phyloP scores from a whole-genome alignment of 2,329 filamentous ascomycete genomes.

The Ceratocystiopsis minuta region DNA sequence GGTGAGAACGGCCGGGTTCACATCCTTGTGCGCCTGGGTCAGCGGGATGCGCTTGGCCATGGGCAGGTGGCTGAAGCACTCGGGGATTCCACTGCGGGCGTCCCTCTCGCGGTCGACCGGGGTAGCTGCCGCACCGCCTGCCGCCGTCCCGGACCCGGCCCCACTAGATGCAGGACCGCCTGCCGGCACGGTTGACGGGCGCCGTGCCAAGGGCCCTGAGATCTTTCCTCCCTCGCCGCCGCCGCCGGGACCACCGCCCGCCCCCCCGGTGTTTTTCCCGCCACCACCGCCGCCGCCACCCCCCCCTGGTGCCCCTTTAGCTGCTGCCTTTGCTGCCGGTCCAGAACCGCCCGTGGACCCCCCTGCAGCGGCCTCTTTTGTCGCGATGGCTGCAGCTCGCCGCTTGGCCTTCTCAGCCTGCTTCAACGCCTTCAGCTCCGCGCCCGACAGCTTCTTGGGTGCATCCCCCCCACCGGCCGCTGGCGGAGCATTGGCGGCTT shows the following conservation, averaged over 20 bases:
- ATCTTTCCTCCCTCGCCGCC: conserved; percentile 12
- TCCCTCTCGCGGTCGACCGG: conserved; percentile 33
- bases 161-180: conserved; percentile 8
- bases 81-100: conserved; percentile 48
- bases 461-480: conserved; percentile 7
- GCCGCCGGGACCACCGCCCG: conserved; percentile 9
- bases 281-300: neutral
- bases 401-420: conserved; percentile 85
- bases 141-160: conserved; percentile 14
- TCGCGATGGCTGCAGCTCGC: conserved; percentile 51
- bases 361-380: conserved; percentile 26
- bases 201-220: conserved; percentile 2
- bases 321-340: conserved; percentile 28
- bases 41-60: conserved; percentile 40
- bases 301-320: conserved; percentile 17
- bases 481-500: too few species aligned
- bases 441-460: conserved; percentile 43
- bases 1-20: conserved; percentile 71
- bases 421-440: conserved; percentile 72
- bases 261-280: neutral
- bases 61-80: conserved; percentile 67
- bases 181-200: conserved; percentile 11
- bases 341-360: conserved; percentile 18
- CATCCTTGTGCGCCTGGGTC: conserved; percentile 49
- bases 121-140: conserved; percentile 27